phyloP scores from a whole-genome alignment of 495 filamentous ascomycete genomes.

The Aspergillus sparsus region DNA sequence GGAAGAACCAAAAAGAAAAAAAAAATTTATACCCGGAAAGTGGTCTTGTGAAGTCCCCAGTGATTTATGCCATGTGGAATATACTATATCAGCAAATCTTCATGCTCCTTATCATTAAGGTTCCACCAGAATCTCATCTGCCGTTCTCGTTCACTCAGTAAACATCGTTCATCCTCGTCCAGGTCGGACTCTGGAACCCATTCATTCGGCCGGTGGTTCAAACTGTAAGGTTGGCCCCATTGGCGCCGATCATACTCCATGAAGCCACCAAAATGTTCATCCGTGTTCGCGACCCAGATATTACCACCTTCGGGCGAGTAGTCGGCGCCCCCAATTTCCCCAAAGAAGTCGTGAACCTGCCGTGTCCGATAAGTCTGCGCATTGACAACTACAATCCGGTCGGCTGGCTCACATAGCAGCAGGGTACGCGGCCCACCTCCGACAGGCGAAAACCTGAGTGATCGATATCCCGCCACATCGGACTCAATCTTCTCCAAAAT shows the following conservation, averaged over 20 bases:
- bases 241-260: constrained; percentile 69
- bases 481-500: constrained; percentile 64
- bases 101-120: constrained; percentile 39
- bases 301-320: constrained; percentile 71
- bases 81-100: constrained; percentile 34
- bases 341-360: constrained; percentile 83
- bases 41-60: not conserved
- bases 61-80: not conserved
- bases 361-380: constrained; percentile 64
- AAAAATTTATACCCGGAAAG: not conserved
- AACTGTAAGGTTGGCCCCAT: constrained; percentile 40
- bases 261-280: constrained; percentile 75
- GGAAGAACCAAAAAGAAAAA: not conserved
- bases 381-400: constrained; percentile 78
- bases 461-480: constrained; percentile 78
- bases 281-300: constrained; percentile 73
- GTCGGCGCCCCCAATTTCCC: constrained; percentile 76
- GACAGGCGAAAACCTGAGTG: constrained; percentile 77
- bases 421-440: constrained; percentile 74
- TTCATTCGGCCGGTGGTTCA: constrained; percentile 38
- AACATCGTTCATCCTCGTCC: constrained; percentile 39
- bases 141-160: constrained; percentile 36
- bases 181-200: constrained; percentile 41
- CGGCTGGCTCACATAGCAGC: constrained; percentile 79
- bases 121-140: constrained; percentile 37